phyloP scores from a whole-genome alignment of 768 basidiomycete genomes.

The Neoboletus magnificus region DNA sequence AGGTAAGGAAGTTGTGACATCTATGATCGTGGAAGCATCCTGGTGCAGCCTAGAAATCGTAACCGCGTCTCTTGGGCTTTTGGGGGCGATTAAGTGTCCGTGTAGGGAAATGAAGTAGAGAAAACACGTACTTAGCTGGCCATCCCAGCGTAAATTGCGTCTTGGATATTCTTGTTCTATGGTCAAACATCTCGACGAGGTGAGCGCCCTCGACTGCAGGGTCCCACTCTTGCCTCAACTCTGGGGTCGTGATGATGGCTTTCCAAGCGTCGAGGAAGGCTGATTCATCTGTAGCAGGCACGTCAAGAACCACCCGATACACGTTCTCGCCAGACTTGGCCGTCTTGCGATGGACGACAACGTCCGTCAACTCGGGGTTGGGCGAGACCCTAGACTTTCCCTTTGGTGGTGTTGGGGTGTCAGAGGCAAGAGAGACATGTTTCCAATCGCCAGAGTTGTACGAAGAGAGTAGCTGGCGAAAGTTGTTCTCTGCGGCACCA shows the following conservation, averaged over 20 bases:
- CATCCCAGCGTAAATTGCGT: constrained; percentile 93
- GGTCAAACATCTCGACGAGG: constrained; percentile 83
- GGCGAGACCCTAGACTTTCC: constrained; percentile 54
- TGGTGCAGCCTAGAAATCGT: constrained; percentile 86
- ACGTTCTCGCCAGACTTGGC: constrained; percentile 71
- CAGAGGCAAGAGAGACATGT: constrained; percentile 53
- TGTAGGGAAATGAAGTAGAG: neutral
- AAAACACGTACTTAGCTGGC: constrained; percentile 88
- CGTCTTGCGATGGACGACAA: constrained; percentile 72
- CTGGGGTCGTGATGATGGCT: constrained; percentile 78
- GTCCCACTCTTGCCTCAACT: constrained; percentile 90
- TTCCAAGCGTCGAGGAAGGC: constrained; percentile 75
- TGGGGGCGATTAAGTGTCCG: constrained; percentile 7
- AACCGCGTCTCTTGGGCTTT: constrained; percentile 88
- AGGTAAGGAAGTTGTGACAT: constrained; percentile 91
- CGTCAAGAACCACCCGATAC: constrained; percentile 79
- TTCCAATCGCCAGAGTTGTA: constrained; percentile 76
- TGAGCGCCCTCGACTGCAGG: constrained; percentile 85
- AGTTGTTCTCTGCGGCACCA: constrained; percentile 68
- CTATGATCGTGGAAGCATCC: constrained; percentile 79
- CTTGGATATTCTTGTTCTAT: constrained; percentile 78
- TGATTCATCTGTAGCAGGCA: constrained; percentile 55
- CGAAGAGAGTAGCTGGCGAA: constrained; percentile 74
- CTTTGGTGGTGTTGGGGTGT: constrained; percentile 48
- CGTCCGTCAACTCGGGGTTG: constrained; percentile 63